Evolutionary conservation across 23 red algal genomes (phyloP), one percentile per base, ranked within the genome.

Genomic region (Gracilaria gracilis): DNA sequence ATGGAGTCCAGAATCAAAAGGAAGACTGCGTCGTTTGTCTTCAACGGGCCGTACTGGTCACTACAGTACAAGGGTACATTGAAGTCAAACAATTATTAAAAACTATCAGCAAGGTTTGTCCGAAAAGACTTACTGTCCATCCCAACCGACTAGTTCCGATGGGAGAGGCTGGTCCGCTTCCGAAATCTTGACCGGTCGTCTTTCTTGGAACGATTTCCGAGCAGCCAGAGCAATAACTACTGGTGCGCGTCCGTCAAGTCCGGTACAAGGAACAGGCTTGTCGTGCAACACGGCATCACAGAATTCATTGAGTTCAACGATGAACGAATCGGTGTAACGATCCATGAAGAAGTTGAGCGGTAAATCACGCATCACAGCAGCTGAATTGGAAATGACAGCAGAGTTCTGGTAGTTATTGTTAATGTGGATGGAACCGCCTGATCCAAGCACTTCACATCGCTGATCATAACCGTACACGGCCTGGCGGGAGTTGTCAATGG

Each of bases 311-410:
- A 99, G 79, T 59, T 99, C 97, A 20, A 90, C 88, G 57, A 99
- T 91, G 77, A 99, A 99, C 5, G 94, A 96, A 82, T 96, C 97
- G 15, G 94, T 99, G 53, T 99, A 99, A 35, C 97, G 91, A 47
- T 99, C 97, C 97, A 99, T 99, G 86, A 99, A 99, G 75, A 99
- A 99, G 71, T 99, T 95, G 62, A 99, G 61, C 29, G 97, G 97
- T 75, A 99, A 85, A 90, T 99, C 97, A 28, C 97, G 89, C 79
- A 92, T 83, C 37, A 99, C 95, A 40, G 92, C 85, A 55, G 89
- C 37, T 25, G 46, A 80, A 13, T 95, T 99, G 28, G 93, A 96
- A 39, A 99, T 94, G 81, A 99, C 91, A 40, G 97, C 97, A 21
- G 94, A 89, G 80, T 99, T 99, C 28, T 95, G 44, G 44, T 94